Conservation (phyloP, 352 stramenopile genomes). For the Pythium rhizo-oryzae region DNA sequence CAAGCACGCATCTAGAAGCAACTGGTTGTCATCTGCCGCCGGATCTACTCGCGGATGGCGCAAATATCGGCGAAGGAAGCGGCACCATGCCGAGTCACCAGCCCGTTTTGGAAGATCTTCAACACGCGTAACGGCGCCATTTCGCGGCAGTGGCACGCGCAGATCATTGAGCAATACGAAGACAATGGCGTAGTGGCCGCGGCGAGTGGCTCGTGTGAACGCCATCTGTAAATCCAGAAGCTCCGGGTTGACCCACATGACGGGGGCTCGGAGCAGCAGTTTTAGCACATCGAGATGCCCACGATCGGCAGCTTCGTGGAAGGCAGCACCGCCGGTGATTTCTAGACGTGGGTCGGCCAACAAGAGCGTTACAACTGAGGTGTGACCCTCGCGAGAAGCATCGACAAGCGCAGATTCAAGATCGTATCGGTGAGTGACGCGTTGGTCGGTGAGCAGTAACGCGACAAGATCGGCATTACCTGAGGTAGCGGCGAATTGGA, state of each 20-base stretch:
- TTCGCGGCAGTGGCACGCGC: constrained; percentile 3
- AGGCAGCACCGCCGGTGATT: constrained; percentile 13
- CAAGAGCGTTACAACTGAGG: constrained; percentile 4
- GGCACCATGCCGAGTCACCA: constrained; percentile 21
- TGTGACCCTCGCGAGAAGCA: constrained; percentile 24
- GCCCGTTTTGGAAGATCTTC: constrained; percentile 18
- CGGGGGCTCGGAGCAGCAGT: constrained; percentile 2
- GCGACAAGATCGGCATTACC: constrained; percentile 13
- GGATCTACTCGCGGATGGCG: constrained; percentile 23
- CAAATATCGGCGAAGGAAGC: constrained; percentile 25
- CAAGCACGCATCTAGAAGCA: constrained; percentile 23
- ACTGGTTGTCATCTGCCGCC: constrained; percentile 14
- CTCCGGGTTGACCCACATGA: not conserved
- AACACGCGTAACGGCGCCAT: constrained; percentile 9
- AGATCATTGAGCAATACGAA: constrained; percentile 16
- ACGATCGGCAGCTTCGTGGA: constrained; percentile 20
- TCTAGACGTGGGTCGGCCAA: constrained; percentile 12
- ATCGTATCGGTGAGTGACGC: constrained; percentile 11
- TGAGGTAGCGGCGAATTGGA: constrained; percentile 28
- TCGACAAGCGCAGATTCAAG: constrained; percentile 26
- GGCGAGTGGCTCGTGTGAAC: not conserved
- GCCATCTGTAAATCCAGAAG: constrained; percentile 13
- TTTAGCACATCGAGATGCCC: constrained; percentile 15
- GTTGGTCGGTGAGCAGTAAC: constrained; percentile 19
- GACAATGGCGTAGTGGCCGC: constrained; percentile 18